Evolutionary conservation across 1,139 yeast genomes (phyloP).

Genomic region (Zygosaccharomyces sapae): DNA sequence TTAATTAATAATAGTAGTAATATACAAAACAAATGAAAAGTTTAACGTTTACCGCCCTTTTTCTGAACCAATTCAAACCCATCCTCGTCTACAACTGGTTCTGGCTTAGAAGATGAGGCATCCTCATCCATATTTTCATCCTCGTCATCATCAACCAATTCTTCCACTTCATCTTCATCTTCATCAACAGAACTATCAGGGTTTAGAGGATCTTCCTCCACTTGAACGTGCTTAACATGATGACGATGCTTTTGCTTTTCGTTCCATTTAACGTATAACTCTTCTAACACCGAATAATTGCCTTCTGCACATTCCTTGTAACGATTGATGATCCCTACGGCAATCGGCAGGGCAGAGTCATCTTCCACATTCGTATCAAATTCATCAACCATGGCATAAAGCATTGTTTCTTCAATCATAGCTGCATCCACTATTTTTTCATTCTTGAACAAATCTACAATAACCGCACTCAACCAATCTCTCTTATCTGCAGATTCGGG

Average conservation of each 20-base stretch:
- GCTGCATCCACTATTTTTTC: conserved; percentile 66
- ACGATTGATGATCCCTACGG: conserved; percentile 57
- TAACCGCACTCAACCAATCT: conserved; percentile 87
- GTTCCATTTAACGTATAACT: conserved; percentile 55
- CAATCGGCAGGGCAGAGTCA: conserved; percentile 76
- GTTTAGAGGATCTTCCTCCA: conserved; percentile 56
- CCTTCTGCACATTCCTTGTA: conserved; percentile 60
- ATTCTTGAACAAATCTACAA: conserved; percentile 68
- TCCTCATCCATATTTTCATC: conserved; percentile 37
- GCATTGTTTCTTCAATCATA: conserved; percentile 76
- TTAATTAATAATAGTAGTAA: not conserved
- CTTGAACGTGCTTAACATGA: conserved; percentile 37
- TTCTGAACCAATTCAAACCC: conserved; percentile 86
- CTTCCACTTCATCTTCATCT: conserved; percentile 40
- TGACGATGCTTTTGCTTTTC: conserved; percentile 44
- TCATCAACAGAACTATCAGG: conserved; percentile 52
- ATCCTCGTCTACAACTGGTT: conserved; percentile 83
- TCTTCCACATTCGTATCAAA: conserved; percentile 86
- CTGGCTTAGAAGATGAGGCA: conserved; percentile 13
- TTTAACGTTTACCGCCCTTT: conserved; percentile 54
- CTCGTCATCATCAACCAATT: conserved; percentile 33
- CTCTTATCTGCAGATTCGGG: conserved; percentile 84
- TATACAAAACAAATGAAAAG: not conserved
- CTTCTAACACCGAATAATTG: conserved; percentile 54
- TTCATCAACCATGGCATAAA: conserved; percentile 92